Evolutionary conservation across 176 grass and related monocot genomes (phyloP), one percentile per base, ranked within the genome.

Genomic region (Bolboschoenus planiculmis): DNA sequence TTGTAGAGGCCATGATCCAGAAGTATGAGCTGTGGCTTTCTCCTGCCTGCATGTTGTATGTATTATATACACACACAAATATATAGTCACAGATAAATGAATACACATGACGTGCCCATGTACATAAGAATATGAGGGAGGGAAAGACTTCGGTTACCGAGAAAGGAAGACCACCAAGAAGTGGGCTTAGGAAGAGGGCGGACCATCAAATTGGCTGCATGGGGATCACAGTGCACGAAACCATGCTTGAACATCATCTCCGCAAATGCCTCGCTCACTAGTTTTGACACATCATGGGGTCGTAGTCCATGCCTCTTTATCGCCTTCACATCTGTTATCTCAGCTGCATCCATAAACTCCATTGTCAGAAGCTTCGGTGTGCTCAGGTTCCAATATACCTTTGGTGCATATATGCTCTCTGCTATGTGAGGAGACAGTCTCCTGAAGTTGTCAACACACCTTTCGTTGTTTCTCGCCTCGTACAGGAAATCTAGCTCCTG

Each of bases 171-270:
- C 77, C 77, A 80, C 53, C 50, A 59, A 34, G 53, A 81, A 64
- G 56, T 43, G 36, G 36, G 23, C 21, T 57, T 60, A 27, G 79
- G 87, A 76, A 97, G 89, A 79, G 92, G 84, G 24, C 92, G 87
- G 71, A 94, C 84, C 95, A 97, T 97, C 95, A 97, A 92, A 84
- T 97, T 97, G 75, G 95, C 95, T 86, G 95, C 90, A 89, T 97
- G 95, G 10, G 95, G 95, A 79, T 97, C 95, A 81, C 95, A 97
- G 78, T 97, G 95, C 87, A 97, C 92, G 79, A 97, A 97, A 72
- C 95, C 95, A 88, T 97, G 95, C 90, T 97, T 97, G 85, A 92
- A 97, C 80, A 87, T 97, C 95, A 97, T 97, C 85, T 97, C 92
- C 43, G 95, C 85, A 93, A 97, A 97, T 80, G 88, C 87, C 78